Percentiles rank a stretch among this genome's conserved stretches.
Conservation (phyloP, 2,329 filamentous ascomycete genomes). For the Ceratocystis variospora region DNA sequence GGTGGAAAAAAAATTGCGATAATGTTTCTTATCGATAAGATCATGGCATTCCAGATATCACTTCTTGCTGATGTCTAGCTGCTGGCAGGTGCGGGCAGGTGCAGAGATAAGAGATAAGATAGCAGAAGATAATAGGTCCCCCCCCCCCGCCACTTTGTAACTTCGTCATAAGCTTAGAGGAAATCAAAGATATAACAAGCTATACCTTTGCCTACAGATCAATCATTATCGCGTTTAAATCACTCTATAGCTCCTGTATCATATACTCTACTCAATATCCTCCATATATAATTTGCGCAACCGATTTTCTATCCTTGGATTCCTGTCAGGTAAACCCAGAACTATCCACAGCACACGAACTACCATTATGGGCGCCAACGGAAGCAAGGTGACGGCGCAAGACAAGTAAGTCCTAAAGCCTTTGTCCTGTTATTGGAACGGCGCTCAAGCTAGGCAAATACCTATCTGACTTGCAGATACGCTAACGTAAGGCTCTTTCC, state of each 20-base stretch:
- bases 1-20: conserved; percentile 10
- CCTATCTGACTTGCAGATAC: neutral
- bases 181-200: neutral
- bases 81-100: neutral
- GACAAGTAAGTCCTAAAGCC: conserved; percentile 53
- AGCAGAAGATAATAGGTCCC: neutral
- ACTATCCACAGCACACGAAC: neutral
- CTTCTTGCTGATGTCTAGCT: neutral
- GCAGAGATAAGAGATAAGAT: conserved; percentile 9
- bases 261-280: neutral
- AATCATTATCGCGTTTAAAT: neutral
- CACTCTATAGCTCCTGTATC: neutral
- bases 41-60: neutral
- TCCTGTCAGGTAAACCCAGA: neutral
- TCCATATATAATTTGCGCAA: neutral
- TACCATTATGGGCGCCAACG: conserved; percentile 38
- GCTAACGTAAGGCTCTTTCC: neutral
- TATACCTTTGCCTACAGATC: neutral
- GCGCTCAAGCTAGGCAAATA: neutral
- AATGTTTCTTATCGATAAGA: conserved; percentile 16
- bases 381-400: conserved; percentile 52
- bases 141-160: conserved; percentile 10
- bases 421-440: too few species aligned
- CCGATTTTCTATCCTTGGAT: neutral
- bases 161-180: conserved; percentile 2